Conservation (phyloP, 352 stramenopile genomes). For the Phytophthora aleatoria region DNA sequence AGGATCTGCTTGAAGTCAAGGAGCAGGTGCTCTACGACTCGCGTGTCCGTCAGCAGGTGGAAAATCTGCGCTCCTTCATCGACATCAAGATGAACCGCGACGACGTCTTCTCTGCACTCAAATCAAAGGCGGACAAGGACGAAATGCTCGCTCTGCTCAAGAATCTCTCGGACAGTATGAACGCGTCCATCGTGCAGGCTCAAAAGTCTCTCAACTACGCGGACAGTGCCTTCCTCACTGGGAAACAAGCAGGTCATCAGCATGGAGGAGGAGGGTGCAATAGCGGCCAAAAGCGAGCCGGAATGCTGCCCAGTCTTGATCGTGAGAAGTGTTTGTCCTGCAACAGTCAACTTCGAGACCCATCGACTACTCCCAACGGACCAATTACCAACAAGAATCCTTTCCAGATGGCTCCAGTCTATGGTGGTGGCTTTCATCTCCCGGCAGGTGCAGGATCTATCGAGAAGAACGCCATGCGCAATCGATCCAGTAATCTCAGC, state of each 20-base stretch:
- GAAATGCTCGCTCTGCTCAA: constrained; percentile 84
- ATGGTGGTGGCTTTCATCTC: constrained; percentile 75
- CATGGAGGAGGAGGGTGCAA: constrained; percentile 35
- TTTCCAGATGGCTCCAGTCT: constrained; percentile 67
- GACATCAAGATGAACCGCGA: constrained; percentile 91
- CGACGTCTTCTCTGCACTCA: constrained; percentile 82
- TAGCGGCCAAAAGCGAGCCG: constrained; percentile 46
- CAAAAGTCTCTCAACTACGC: constrained; percentile 66
- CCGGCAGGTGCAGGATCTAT: constrained; percentile 37
- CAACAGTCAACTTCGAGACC: constrained; percentile 70
- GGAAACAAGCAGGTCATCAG: constrained; percentile 64
- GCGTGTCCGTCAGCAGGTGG: constrained; percentile 82
- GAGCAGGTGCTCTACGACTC: constrained; percentile 89
- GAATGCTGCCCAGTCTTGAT: constrained; percentile 75
- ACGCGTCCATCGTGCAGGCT: constrained; percentile 74
- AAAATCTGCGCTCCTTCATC: constrained; percentile 87
- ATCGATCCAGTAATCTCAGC: constrained; percentile 30
- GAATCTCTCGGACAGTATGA: constrained; percentile 81
- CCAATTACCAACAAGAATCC: constrained; percentile 66
- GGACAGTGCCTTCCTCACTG: constrained; percentile 75
- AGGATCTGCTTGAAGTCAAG: constrained; percentile 86
- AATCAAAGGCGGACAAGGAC: constrained; percentile 87
- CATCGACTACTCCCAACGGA: constrained; percentile 20
- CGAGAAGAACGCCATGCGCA: constrained; percentile 44
- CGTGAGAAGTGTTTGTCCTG: constrained; percentile 80